Evolutionary conservation across 345 rosid species (phyloP), one percentile per base, ranked within the genome.

Genomic region (Tarenaya hassleriana): DNA sequence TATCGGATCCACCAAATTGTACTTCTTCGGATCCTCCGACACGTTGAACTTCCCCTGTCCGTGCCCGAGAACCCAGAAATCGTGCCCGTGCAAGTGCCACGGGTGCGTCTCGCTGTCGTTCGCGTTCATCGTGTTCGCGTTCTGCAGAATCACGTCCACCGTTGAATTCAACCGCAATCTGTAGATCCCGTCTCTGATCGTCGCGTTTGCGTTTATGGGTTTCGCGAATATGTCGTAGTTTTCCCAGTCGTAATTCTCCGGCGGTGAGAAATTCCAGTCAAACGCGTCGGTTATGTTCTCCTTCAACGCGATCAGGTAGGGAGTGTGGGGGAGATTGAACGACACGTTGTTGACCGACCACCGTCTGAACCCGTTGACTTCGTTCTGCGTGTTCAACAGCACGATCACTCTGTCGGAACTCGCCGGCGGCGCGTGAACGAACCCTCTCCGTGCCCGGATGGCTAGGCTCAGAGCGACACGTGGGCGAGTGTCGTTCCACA

Each of bases 31-130:
- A 41, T 88, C 88, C 8, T 64, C 69, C 7, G 16, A 9, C 33
- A 58, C 34, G 41, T 85, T 66, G 18, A 80, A 88, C 51, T 84
- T 78, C 0, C 95, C 92, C 9, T 43, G 52, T 4, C 95, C 95
- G 2, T 82, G 75, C 0, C 91, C 83, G 0, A 88, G 41, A 4
- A 82, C 91, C 96, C 91, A 88, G 47, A 84, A 88, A 67, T 84
- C 95, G 55, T 84, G 95, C 20, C 95, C 95, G 18, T 85, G 95
- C 1, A 85, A 69, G 72, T 82, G 97, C 97, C 92, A 73, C 0
- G 92, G 79, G 51, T 88, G 97, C 1, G 95, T 88, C 73, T 77
- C 95, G 20, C 92, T 82, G 14, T 53, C 68, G 12, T 51, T 56
- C 1, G 0, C 0, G 0, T 0, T 39, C 84, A 75, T 47, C 0